These are phyloP conservation scores for Mucor sp. DNA, from an alignment of 371 early-diverging fungal genomes.

Conservation along the genomic window DNA sequence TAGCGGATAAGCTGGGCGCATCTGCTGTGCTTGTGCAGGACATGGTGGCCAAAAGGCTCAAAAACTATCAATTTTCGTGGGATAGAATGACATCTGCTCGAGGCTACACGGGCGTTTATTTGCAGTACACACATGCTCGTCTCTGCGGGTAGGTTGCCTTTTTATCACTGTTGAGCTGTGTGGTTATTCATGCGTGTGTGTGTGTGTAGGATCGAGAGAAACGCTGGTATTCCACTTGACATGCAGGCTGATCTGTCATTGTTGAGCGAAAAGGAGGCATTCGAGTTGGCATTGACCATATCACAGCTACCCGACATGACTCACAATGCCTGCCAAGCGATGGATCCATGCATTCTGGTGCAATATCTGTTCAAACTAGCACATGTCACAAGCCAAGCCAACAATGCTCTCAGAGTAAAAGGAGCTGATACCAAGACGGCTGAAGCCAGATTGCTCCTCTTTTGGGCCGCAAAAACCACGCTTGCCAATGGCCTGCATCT, in stretches of 20 bases:
- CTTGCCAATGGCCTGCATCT: constrained; percentile 78
- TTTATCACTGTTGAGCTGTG: neutral
- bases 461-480: constrained; percentile 74
- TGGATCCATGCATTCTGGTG: constrained; percentile 90
- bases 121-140: constrained; percentile 96
- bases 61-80: constrained; percentile 96
- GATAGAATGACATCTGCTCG: constrained; percentile 91
- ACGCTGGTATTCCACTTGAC: constrained; percentile 19
- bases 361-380: constrained; percentile 85
- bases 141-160: constrained; percentile 55
- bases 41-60: constrained; percentile 88
- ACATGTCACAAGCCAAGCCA: constrained; percentile 76
- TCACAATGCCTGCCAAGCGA: constrained; percentile 43
- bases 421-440: constrained; percentile 68
- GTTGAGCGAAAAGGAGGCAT: constrained; percentile 71
- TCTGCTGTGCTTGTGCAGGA: constrained; percentile 97
- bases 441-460: constrained; percentile 77
- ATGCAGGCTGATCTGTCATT: constrained; percentile 35
- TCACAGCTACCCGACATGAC: constrained; percentile 89
- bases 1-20: constrained; percentile 73
- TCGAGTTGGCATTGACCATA: constrained; percentile 73
- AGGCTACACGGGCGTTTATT: constrained; percentile 97
- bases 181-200: neutral
- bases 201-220: constrained; percentile 43
- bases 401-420: constrained; percentile 75